Evolutionary conservation across 106 monocot species (phyloP), one percentile per base, ranked within the genome.

Genomic region (Phalaenopsis equestris): DNA sequence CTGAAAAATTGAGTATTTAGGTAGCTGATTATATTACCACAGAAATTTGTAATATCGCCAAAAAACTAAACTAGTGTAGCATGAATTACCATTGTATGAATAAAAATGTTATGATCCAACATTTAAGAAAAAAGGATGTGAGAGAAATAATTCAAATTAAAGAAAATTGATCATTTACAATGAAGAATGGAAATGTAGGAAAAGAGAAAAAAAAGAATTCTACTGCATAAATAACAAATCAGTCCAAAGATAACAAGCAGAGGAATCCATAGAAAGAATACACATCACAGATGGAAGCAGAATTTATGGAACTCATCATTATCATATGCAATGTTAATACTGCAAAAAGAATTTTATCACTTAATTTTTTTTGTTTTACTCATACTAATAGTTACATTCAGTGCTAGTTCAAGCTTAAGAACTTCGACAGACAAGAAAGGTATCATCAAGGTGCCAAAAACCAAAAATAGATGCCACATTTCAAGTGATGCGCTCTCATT

Each of bases 1-100:
- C 99, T 99, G 82, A 45, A 79, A 79, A 55, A 79, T 79, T 8
- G 30, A 42, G 15, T 45, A n/a, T 41, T 65, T 57, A 61, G 23
- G 74, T 10, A 74, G 12, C 19, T 5, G 6, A 19, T 45, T 18
- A n/a, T 14, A 72, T 36, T 3, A 74, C 43, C 37, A 74, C 17
- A 42, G 14, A 74, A 38, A 39, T 39, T 38, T 70, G 38, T 15
- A 70, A 70, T 12, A 70, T 38, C 2, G 14, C 8, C 70, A 70
- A 39, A 39, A 70, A 39, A 1, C 21, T 21, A 61, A 68, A 14
- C 14, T 3, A 15, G 5, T 21, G 8, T 24, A 24, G 30, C 24
- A 30, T 24, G 67, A 67, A 67, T 30, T 70, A 24, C 24, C 70
- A 39, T 61, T 70, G 38, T 70, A 70, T 39, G 4, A 8, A n/a